Percentiles rank a stretch among this genome's conserved stretches.
Evolutionary conservation across 169 alveolate genomes (phyloP).

Genomic region (Nephromyces sp.): DNA sequence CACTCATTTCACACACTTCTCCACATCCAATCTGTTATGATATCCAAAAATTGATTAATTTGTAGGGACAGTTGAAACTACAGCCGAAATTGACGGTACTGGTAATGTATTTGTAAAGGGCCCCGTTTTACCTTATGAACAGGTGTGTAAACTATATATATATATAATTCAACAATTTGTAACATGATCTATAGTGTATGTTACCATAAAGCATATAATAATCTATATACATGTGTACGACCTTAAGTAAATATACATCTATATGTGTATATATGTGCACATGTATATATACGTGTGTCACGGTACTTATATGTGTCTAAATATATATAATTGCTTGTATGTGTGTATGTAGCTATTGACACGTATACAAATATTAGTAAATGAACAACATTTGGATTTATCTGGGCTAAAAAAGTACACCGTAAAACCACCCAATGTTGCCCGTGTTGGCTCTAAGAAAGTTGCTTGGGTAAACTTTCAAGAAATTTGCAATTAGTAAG

Average conservation of each 20-base stretch:
- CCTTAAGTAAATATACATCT: not conserved
- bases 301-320: not conserved
- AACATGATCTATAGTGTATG: not conserved
- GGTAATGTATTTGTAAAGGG: constrained; percentile 56
- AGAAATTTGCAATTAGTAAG: constrained; percentile 70
- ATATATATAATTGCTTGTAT: too few species aligned
- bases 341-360: constrained; percentile 56
- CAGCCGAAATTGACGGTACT: constrained; percentile 25
- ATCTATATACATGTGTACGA: not conserved
- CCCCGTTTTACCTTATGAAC: constrained; percentile 71
- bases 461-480: constrained; percentile 88
- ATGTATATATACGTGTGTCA: not conserved
- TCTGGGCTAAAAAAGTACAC: constrained; percentile 74
- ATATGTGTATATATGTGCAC: not conserved
- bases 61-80: too few species aligned
- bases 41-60: too few species aligned
- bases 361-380: constrained; percentile 68
- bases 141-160: constrained; percentile 26
- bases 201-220: constrained; percentile 9
- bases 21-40: too few species aligned
- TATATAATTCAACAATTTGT: not conserved
- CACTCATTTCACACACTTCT: too few species aligned
- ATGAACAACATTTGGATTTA: constrained; percentile 74
- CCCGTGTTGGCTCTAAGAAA: constrained; percentile 89
- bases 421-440: constrained; percentile 83